These are phyloP conservation scores for Aspergillus awamori DNA, from an alignment of 2,329 filamentous ascomycete species.

Conservation along the genomic window DNA sequence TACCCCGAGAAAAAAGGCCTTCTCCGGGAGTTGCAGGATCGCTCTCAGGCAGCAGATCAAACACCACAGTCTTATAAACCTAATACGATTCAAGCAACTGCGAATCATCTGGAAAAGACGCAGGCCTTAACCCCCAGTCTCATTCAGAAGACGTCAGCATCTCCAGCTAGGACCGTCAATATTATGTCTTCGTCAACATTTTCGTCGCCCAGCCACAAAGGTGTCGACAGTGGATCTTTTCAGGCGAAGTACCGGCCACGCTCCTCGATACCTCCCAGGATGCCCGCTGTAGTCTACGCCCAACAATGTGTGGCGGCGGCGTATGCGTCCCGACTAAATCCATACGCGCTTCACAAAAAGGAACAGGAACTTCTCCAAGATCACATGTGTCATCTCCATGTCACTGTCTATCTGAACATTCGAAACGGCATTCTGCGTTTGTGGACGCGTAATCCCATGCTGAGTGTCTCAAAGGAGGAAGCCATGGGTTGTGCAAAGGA, in stretches of 20 bases:
- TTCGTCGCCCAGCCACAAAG: slow-evolving; percentile 20
- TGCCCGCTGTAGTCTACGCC: slow-evolving; percentile 79
- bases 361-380: slow-evolving; percentile 81
- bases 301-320: slow-evolving; percentile 87
- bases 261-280: slow-evolving; percentile 77
- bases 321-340: slow-evolving; percentile 84
- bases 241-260: slow-evolving; percentile 66
- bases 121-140: slow-evolving; percentile 30
- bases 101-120: slow-evolving; percentile 27
- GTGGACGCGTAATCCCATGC: slow-evolving; percentile 84
- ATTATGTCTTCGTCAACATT: slow-evolving; percentile 18
- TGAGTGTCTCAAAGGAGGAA: slow-evolving; percentile 78
- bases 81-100: slow-evolving; percentile 27
- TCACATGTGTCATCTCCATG: slow-evolving; percentile 83
- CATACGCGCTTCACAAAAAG: slow-evolving; percentile 81
- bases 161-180: slow-evolving; percentile 29
- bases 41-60: slow-evolving; percentile 20
- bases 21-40: slow-evolving; percentile 15
- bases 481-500: slow-evolving; percentile 90
- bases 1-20: not conserved
- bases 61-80: slow-evolving; percentile 14
- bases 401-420: slow-evolving; percentile 94
- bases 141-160: slow-evolving; percentile 29
- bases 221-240: slow-evolving; percentile 32
- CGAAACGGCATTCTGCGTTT: slow-evolving; percentile 89